Percentiles rank a stretch among this genome's conserved stretches.
phyloP scores from a whole-genome alignment of 495 filamentous ascomycete genomes.

The Hamigera avellanea region DNA sequence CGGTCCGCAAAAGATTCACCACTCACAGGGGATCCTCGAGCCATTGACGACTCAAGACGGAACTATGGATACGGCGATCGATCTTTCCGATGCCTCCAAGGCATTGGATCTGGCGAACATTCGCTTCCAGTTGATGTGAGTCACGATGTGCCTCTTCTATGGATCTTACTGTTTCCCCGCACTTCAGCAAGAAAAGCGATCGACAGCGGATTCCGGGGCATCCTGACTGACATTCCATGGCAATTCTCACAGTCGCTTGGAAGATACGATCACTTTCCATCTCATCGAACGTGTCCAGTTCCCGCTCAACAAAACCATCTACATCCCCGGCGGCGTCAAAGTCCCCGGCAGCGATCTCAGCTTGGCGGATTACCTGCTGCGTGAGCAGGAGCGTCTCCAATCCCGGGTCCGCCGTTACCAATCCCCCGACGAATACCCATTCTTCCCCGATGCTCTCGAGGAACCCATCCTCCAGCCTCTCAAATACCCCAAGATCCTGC shows the following conservation, averaged over 20 bases:
- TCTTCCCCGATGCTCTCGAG: constrained; percentile 79
- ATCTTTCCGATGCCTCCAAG: constrained; percentile 70
- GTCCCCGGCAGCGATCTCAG: constrained; percentile 64
- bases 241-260: constrained; percentile 59
- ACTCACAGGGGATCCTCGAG: too few species aligned
- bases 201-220: too few species aligned
- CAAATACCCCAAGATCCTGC: constrained; percentile 81
- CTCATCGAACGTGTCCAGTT: constrained; percentile 98
- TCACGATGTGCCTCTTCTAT: background rate
- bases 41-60: constrained; percentile 2
- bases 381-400: constrained; percentile 79
- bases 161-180: constrained; percentile 7
- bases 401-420: constrained; percentile 93
- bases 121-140: constrained; percentile 90
- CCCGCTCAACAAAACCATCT: constrained; percentile 82
- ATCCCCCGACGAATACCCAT: constrained; percentile 94
- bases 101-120: constrained; percentile 87
- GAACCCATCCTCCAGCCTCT: constrained; percentile 78
- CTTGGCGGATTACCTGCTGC: constrained; percentile 89
- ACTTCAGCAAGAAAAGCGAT: background rate
- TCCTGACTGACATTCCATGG: background rate
- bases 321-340: constrained; percentile 63
- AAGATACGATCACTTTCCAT: constrained; percentile 98
- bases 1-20: too few species aligned
- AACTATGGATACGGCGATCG: constrained; percentile 86